Percentiles rank a stretch among this genome's conserved stretches.
These are phyloP conservation scores for Pueraria montana DNA, from an alignment of 306 rosid genomes.

Conservation along the genomic window DNA sequence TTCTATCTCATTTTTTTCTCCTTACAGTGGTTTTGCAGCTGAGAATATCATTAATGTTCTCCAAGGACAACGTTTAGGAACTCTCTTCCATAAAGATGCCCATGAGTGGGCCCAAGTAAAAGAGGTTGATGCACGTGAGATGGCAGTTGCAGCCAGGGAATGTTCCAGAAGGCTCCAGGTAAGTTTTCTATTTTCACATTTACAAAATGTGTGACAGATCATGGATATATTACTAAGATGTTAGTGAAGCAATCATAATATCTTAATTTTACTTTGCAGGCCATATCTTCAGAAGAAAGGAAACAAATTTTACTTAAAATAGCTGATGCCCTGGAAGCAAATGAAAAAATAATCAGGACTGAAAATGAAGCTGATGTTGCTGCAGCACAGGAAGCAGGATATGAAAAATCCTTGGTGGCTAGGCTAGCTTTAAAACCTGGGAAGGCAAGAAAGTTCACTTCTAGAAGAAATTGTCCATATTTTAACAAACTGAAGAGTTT, in stretches of 20 bases:
- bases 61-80: conserved; percentile 89
- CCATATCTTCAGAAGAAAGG: conserved; percentile 81
- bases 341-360: conserved; percentile 65
- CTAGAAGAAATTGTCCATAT: conserved; percentile 30
- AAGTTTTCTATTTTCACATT: conserved; percentile 35
- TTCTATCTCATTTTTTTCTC: conserved; percentile 26
- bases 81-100: conserved; percentile 96
- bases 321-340: conserved; percentile 90
- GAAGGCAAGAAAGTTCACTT: conserved; percentile 67
- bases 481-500: conserved; percentile 32
- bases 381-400: conserved; percentile 82
- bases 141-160: conserved; percentile 98
- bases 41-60: conserved; percentile 84
- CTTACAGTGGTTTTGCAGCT: conserved; percentile 76
- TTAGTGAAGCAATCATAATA: conserved; percentile 28
- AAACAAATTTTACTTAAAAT: conserved; percentile 81
- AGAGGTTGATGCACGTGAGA: conserved; percentile 82
- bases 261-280: conserved; percentile 61
- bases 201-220: conserved; percentile 6
- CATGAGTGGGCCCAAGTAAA: conserved; percentile 73
- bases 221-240: conserved; percentile 30
- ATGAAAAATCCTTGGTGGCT: conserved; percentile 84
- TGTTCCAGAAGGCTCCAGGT: conserved; percentile 98
- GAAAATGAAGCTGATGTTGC: conserved; percentile 93
- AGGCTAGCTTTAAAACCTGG: conserved; percentile 84